Base-by-base conservation (phyloP, 75 land plant species). In the Selaginella moellendorffii region DNA sequence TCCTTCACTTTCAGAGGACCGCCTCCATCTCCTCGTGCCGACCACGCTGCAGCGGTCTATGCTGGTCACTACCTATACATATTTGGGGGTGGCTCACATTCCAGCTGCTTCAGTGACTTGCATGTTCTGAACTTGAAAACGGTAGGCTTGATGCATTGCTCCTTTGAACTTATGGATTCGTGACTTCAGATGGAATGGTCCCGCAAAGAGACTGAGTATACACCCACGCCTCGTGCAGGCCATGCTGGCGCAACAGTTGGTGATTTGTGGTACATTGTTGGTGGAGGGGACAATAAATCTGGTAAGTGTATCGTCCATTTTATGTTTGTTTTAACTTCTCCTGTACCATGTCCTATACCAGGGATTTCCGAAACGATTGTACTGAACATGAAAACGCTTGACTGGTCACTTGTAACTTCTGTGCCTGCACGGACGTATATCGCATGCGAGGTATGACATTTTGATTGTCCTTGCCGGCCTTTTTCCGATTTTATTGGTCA, bases 61-160 rank as follows among this genome's bases (percentile, higher is more conserved):
- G 90, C 83, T 25, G 85, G 83, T 18, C 84, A 84, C 1, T 95
- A 95, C 71, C 85, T 95, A 63, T 78, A 85, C 52, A 80, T 95
- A 28, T 89, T 89, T 82, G 99, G 99, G 69, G 99, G 99, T 1
- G 91, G 96, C 52, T 95, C 99, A 65, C 96, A 89, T 80, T 88
- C 96, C 18, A 81, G 85, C 53, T 95, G 99, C 73, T 95, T 79
- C 72, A 93, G 86, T 71, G 96, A 89, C 74, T 77, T 95, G 60
- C 88, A 95, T 77, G 85, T 86, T 46, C 96, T 95, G 59, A 96
- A 95, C 74, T 61, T 89, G 69, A 88, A 95, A 61, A 76, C 68
- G 74, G 96, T 90, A n/a, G n/a, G n/a, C n/a, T n/a, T n/a, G n/a
- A n/a, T n/a, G n/a, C n/a, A n/a, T n/a, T n/a, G n/a, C n/a, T n/a